Base-by-base conservation (phyloP, 306 rosid species). In the Leucaena leucocephala region DNA sequence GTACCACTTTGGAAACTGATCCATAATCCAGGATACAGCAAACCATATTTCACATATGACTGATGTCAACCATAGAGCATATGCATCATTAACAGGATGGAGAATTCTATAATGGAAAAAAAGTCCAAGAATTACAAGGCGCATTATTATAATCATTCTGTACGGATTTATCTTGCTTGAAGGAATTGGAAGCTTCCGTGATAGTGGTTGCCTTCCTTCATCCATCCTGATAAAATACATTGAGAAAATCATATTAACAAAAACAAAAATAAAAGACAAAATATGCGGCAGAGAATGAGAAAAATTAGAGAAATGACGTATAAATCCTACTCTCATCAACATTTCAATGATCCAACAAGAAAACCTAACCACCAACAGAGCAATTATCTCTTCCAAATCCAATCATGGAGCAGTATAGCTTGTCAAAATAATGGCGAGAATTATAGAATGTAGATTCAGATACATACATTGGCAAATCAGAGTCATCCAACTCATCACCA, bases 161-260 rank as follows among this genome's bases (percentile, higher is more conserved):
- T 95, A 95, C 8, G 99, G 99, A 76, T 93, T 95, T 84, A 95
- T 93, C 91, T 87, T 93, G 99, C 98, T 95, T 34, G 99, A 95
- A 68, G 94, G 77, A 67, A 95, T 76, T 15, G 99, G 96, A 54
- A 88, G 17, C 84, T 93, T 95, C 75, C 99, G 89, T 64, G 99
- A 95, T 36, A 95, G 92, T 13, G 99, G 99, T 78, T 95, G 97
- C 85, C 98, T 85, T 68, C 95, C 99, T 89, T 95, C 99, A 70
- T 95, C 99, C 99, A 95, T 95, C 97, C 99, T 95, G 90, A 79
- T 34, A 61, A 68, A 75, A 22, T 39, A 76, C 16, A 84, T 52
- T 21, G 57, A 67, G 65, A 27, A 71, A 78, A 75, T 19, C 21
- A 70, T 42, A 54, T 75, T 14, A 84, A 78, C 65, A 50, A 17